Conservation (phyloP, 2,329 filamentous ascomycete species). For the Myotisia sp. region DNA sequence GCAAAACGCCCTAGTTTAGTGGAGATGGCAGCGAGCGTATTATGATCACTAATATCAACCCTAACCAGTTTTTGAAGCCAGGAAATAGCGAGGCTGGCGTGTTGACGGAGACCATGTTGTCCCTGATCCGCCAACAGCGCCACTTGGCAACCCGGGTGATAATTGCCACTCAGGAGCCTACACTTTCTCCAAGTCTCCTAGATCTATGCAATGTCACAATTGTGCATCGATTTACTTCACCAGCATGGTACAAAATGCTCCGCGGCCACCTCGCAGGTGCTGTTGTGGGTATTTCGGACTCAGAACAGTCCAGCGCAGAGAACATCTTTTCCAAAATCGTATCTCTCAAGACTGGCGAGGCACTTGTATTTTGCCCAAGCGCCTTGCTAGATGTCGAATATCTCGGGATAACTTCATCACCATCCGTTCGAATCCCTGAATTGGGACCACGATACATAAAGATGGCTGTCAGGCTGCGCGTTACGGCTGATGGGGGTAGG, state of each 20-base stretch:
- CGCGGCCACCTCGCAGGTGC: conserved; percentile 35
- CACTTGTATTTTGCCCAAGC: conserved; percentile 36
- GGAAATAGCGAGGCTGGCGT: conserved; percentile 39
- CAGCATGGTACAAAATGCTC: conserved; percentile 44
- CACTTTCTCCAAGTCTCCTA: conserved; percentile 51
- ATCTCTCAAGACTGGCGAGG: conserved; percentile 34
- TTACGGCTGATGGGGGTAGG: conserved; percentile 33
- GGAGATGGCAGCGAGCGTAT: background rate
- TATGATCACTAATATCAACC: background rate
- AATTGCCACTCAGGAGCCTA: conserved; percentile 66
- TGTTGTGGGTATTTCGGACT: conserved; percentile 13
- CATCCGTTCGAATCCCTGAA: conserved; percentile 10
- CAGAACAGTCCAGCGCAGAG: conserved; percentile 12
- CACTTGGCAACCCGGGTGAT: conserved; percentile 54
- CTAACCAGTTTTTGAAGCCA: conserved; percentile 42
- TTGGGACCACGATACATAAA: conserved; percentile 23
- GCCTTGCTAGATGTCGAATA: conserved; percentile 25
- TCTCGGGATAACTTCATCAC: background rate
- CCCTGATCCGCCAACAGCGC: conserved; percentile 54
- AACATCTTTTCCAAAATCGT: conserved; percentile 35
- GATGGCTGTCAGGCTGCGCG: conserved; percentile 26
- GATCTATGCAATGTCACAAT: conserved; percentile 59
- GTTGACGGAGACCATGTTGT: conserved; percentile 49
- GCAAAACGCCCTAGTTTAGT: background rate
- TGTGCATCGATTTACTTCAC: conserved; percentile 57